Evolutionary conservation across 139 green algal species (phyloP).

Genomic region (Protoeuglena noctilucae): DNA sequence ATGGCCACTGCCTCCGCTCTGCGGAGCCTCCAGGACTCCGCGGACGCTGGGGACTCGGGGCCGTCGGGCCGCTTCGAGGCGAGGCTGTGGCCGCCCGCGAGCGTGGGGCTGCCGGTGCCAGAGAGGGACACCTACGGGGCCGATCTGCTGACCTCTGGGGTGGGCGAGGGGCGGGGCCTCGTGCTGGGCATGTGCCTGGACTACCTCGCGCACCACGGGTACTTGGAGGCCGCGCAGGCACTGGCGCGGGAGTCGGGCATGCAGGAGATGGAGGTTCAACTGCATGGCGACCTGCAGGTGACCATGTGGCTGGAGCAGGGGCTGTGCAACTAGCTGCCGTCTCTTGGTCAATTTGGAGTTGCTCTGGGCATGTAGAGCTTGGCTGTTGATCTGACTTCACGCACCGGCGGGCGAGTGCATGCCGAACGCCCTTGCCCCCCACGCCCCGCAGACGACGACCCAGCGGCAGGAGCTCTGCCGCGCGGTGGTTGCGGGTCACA

Average conservation of each 20-base stretch:
- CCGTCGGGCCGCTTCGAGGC: too few relatives aligned
- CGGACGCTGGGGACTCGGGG: not conserved
- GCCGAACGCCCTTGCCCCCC: not conserved
- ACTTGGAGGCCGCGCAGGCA: not conserved
- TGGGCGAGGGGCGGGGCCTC: not conserved
- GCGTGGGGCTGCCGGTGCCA: too few relatives aligned
- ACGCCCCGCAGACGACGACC: slow-evolving; percentile 1
- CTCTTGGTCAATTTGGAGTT: too few relatives aligned
- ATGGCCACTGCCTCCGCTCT: not conserved
- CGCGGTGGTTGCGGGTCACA: slow-evolving; percentile 12
- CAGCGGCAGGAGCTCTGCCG: slow-evolving; percentile 20
- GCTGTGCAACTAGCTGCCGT: too few relatives aligned
- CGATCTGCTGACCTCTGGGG: too few relatives aligned
- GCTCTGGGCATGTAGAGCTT: too few relatives aligned
- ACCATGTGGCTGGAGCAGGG: not conserved
- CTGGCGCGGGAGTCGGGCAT: not conserved
- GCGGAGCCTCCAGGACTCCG: not conserved
- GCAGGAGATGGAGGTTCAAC: not conserved
- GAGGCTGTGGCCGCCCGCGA: too few relatives aligned
- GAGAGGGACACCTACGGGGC: too few relatives aligned
- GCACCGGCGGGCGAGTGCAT: not conserved
- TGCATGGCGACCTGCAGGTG: not conserved
- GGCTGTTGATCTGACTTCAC: not conserved
- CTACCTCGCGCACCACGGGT: not conserved
- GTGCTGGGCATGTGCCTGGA: not conserved